Percentiles rank a stretch among this genome's conserved stretches.
phyloP scores from a whole-genome alignment of 2,329 filamentous ascomycete species.

The Talaromyces amestolkiae region DNA sequence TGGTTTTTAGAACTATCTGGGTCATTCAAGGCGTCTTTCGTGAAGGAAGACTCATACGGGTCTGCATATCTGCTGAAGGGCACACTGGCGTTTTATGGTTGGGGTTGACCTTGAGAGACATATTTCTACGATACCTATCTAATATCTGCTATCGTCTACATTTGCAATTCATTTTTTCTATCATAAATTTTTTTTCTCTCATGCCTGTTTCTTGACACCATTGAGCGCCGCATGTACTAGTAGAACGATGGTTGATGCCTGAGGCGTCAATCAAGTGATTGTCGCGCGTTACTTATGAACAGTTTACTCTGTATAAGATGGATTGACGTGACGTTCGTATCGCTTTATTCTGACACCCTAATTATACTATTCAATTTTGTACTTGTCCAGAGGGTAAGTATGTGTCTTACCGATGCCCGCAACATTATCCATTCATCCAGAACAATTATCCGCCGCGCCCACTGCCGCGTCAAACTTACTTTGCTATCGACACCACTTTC shows the following conservation, averaged over 20 bases:
- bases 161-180: neutral
- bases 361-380: too few species aligned
- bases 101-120: slow-evolving; percentile 3
- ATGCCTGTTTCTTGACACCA: neutral
- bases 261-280: neutral
- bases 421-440: neutral
- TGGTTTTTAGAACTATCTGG: neutral
- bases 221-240: neutral
- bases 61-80: neutral
- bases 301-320: neutral
- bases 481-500: neutral
- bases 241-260: neutral
- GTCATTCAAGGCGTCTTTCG: slow-evolving; percentile 1
- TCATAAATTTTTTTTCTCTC: too few species aligned
- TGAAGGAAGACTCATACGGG: neutral
- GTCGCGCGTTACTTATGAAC: neutral
- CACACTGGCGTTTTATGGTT: slow-evolving; percentile 1
- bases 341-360: neutral
- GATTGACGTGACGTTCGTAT: neutral
- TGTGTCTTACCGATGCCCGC: too few species aligned
- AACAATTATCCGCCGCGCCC: slow-evolving; percentile 3
- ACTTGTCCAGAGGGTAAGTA: too few species aligned
- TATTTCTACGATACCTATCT: slow-evolving; percentile 11
- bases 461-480: slow-evolving; percentile 14
- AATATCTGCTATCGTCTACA: neutral